Percentiles rank a stretch among this genome's conserved stretches.
Conservation (phyloP, 352 stramenopile species). For the Globisporangium viniferum region DNA sequence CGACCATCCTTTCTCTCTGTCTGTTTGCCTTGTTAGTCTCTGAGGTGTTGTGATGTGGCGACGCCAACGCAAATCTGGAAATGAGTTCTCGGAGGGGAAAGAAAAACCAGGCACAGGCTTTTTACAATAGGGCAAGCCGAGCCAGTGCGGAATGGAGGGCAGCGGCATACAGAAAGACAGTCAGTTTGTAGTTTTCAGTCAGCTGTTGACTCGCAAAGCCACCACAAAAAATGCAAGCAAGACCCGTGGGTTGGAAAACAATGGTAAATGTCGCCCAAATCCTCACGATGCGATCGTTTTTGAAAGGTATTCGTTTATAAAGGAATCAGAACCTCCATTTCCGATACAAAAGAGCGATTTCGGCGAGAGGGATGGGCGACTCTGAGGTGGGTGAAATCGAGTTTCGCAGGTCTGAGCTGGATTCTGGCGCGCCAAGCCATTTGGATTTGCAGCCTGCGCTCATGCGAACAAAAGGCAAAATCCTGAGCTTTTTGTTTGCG, state of each 20-base stretch:
- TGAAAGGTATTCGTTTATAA: not conserved
- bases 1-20: slow-evolving; percentile 12
- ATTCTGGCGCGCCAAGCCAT: not conserved
- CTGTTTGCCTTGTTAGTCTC: not conserved
- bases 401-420: not conserved
- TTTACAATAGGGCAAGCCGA: not conserved
- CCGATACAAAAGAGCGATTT: not conserved
- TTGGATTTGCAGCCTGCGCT: no score
- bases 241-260: not conserved
- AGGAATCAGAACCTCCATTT: not conserved
- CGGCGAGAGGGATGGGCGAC: not conserved
- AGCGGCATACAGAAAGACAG: not conserved
- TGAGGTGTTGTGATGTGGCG: slow-evolving; percentile 1
- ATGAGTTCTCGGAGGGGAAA: not conserved
- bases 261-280: not conserved
- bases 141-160: not conserved
- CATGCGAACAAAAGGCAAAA: not conserved
- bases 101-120: not conserved
- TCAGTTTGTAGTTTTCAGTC: not conserved
- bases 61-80: slow-evolving; percentile 6
- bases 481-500: not conserved
- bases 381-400: not conserved
- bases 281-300: not conserved
- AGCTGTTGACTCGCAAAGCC: not conserved
- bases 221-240: not conserved